Evolutionary conservation across 805 yeast species (phyloP).

Genomic region (Lipomyces lipofer): DNA sequence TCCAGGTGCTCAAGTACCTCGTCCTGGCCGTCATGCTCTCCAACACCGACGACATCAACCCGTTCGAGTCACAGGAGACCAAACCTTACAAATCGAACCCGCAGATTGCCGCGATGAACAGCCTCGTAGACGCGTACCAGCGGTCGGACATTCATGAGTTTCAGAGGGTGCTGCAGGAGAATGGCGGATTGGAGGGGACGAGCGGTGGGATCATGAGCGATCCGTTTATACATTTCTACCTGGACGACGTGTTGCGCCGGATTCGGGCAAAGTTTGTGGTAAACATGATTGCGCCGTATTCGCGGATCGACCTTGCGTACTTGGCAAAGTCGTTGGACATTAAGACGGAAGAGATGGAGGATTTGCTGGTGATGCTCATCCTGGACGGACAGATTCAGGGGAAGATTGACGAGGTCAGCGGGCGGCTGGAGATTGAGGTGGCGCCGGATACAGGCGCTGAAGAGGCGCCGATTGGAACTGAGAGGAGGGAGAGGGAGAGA

Average conservation of each 20-base stretch:
- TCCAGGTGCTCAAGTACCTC: conserved; percentile 59
- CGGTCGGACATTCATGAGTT: conserved; percentile 32
- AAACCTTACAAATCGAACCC: conserved; percentile 48
- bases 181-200: conserved; percentile 19
- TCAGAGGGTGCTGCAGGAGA: conserved; percentile 23
- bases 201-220: conserved; percentile 32
- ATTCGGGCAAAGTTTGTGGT: conserved; percentile 37
- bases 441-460: conserved; percentile 29
- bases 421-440: conserved; percentile 25
- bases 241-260: conserved; percentile 34
- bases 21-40: conserved; percentile 60
- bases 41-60: conserved; percentile 60
- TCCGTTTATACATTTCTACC: conserved; percentile 31
- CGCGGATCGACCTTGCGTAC: conserved; percentile 34
- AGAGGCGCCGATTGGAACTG: conserved; percentile 27
- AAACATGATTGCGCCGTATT: conserved; percentile 38
- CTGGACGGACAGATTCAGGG: conserved; percentile 37
- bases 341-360: conserved; percentile 26
- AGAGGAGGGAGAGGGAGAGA: conserved; percentile 22
- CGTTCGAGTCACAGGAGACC: conserved; percentile 73
- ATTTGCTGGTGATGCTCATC: conserved; percentile 35
- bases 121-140: conserved; percentile 42
- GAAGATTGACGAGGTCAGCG: conserved; percentile 36
- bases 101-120: conserved; percentile 37
- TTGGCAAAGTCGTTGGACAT: conserved; percentile 34